A percentile compares a stretch with the other conserved stretches of the same genome.
phyloP scores from a whole-genome alignment of 345 rosid species.

The Heritiera fomes region DNA sequence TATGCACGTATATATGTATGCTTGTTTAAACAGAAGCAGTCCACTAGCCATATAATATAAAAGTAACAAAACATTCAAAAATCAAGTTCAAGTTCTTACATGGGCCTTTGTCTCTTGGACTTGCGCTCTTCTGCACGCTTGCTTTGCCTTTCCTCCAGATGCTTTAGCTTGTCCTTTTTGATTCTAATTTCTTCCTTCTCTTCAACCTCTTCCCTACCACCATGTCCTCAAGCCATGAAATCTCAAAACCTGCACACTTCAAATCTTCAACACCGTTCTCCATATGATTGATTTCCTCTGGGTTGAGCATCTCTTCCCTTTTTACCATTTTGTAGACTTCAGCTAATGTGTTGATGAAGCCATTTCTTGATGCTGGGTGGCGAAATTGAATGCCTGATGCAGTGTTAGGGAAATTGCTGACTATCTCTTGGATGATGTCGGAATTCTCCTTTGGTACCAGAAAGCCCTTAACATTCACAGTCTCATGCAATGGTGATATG shows the following conservation, averaged over 20 bases:
- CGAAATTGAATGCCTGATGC: background rate
- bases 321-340: background rate
- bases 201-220: background rate
- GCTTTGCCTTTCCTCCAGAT: background rate
- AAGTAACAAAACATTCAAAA: background rate
- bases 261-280: background rate
- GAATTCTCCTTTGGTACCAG: background rate
- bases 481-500: background rate
- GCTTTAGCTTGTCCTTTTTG: background rate
- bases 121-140: background rate
- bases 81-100: background rate
- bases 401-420: background rate
- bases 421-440: background rate
- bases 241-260: background rate
- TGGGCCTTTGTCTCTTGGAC: no score
- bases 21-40: no score
- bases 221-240: background rate
- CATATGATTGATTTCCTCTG: background rate
- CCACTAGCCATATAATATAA: no score
- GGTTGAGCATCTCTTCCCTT: background rate
- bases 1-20: no score
- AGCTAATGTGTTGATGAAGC: background rate
- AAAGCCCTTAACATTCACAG: background rate
- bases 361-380: background rate
- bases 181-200: background rate